These are phyloP conservation scores for Fusarium sp. DNA, from an alignment of 2,329 filamentous ascomycete species.

Conservation along the genomic window DNA sequence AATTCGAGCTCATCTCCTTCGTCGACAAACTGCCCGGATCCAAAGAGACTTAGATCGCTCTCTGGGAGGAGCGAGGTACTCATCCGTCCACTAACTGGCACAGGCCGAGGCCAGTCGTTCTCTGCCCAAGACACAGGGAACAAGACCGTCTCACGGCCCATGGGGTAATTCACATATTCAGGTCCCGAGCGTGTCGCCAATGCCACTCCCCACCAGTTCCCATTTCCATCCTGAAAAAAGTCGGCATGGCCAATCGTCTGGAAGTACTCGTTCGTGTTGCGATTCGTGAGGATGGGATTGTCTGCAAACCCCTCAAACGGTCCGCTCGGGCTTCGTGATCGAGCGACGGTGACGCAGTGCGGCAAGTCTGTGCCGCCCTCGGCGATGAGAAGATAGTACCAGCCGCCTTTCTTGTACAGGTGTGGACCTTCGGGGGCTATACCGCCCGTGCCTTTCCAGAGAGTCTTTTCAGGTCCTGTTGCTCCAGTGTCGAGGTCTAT, in stretches of 20 bases:
- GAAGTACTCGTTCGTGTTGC: neutral
- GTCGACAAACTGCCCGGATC: neutral
- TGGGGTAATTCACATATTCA: neutral
- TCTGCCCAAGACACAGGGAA: neutral
- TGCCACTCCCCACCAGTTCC: neutral
- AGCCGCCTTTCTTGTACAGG: conserved; percentile 56
- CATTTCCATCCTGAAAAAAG: neutral
- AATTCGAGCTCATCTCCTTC: neutral
- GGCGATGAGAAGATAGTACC: conserved; percentile 18
- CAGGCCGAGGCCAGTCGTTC: neutral
- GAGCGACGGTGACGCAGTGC: neutral
- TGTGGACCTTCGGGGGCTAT: conserved; percentile 48
- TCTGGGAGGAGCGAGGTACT: neutral
- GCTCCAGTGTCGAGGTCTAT: neutral
- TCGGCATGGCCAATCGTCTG: neutral
- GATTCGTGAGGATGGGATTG: neutral
- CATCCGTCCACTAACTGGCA: neutral
- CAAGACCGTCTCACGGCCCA: neutral
- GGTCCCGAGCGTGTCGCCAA: neutral
- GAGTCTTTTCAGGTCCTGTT: neutral
- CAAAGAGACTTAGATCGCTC: neutral
- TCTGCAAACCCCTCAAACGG: neutral
- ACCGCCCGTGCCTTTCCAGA: neutral
- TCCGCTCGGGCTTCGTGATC: neutral
- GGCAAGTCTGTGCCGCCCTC: neutral